Conservation (phyloP, 257 asterid species). For the Gynochthodes officinalis region DNA sequence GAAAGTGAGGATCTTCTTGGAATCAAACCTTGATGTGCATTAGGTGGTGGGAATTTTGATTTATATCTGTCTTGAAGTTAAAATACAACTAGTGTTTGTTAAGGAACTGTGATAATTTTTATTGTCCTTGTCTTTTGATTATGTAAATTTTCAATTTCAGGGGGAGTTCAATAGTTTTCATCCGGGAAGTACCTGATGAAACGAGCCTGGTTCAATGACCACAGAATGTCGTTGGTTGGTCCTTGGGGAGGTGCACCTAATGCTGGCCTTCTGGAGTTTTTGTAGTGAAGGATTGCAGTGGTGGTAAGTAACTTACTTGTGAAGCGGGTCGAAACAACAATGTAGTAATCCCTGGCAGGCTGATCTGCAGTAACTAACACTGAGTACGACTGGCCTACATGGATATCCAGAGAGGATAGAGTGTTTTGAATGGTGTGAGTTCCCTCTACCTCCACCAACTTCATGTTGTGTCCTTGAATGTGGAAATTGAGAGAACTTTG, state of each 20-base stretch:
- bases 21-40: too few species aligned
- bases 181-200: conserved; percentile 66
- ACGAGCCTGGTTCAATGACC: conserved; percentile 67
- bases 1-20: too few species aligned
- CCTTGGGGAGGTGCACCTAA: conserved; percentile 39
- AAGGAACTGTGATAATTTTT: too few species aligned
- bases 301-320: conserved; percentile 27
- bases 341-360: conserved; percentile 32
- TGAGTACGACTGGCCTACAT: conserved; percentile 45
- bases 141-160: too few species aligned
- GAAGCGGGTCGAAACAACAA: conserved; percentile 41
- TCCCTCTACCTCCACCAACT: conserved; percentile 43
- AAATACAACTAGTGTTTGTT: too few species aligned
- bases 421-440: conserved; percentile 41
- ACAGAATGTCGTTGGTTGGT: conserved; percentile 29
- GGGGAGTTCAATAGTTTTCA: too few species aligned
- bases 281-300: conserved; percentile 37
- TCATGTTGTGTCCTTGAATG: conserved; percentile 42
- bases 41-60: too few species aligned
- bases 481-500: conserved; percentile 38
- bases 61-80: too few species aligned
- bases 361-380: conserved; percentile 41
- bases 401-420: conserved; percentile 36
- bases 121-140: too few species aligned
- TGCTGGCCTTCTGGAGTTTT: conserved; percentile 27